phyloP scores from a whole-genome alignment of 306 rosid genomes.

The Cicer chorassanicum region DNA sequence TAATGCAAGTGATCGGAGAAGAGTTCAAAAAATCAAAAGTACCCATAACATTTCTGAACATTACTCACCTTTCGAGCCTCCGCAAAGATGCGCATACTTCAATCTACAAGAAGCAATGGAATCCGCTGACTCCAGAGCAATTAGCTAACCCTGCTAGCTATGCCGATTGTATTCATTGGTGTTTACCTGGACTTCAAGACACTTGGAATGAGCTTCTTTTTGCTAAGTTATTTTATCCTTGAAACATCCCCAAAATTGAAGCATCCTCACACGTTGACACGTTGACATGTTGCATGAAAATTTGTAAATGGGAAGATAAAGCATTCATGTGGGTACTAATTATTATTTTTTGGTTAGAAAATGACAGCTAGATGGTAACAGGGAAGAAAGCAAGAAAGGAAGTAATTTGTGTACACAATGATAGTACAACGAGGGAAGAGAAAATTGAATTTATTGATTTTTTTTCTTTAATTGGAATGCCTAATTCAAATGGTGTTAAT shows the following conservation, averaged over 20 bases:
- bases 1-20: constrained; percentile 83
- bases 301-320: constrained; percentile 18
- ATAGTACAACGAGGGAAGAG: neutral
- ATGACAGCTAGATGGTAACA: neutral
- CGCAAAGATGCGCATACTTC: constrained; percentile 92
- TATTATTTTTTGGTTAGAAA: neutral
- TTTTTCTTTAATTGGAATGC: too few relatives aligned
- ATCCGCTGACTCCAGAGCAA: constrained; percentile 69
- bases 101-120: constrained; percentile 95
- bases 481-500: too few relatives aligned
- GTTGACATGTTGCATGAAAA: constrained; percentile 1
- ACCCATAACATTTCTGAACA: constrained; percentile 81
- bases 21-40: constrained; percentile 63
- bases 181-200: constrained; percentile 95
- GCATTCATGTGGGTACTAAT: neutral
- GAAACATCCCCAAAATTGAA: constrained; percentile 3
- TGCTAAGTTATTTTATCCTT: constrained; percentile 73
- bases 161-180: constrained; percentile 91
- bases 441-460: too few relatives aligned
- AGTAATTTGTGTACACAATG: constrained; percentile 23
- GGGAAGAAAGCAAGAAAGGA: neutral
- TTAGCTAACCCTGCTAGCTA: constrained; percentile 82
- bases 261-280: neutral
- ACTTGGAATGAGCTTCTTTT: constrained; percentile 97
- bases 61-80: constrained; percentile 81